Percentiles rank a stretch among this genome's conserved stretches.
Conservation (phyloP, 805 yeast genomes). For the Sungouiozyma ichnusensis region DNA sequence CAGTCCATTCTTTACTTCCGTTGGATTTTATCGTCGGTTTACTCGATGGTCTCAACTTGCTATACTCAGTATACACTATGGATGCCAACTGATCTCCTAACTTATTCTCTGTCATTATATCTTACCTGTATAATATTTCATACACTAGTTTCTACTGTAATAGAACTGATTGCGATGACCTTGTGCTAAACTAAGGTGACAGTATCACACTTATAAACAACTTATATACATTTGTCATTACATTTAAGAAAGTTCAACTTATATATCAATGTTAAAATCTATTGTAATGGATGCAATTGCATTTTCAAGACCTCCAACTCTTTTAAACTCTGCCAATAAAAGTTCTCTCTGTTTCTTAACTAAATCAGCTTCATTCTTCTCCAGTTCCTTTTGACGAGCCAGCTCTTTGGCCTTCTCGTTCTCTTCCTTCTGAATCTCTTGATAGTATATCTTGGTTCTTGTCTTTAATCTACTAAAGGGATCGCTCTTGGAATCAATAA, state of each 20-base stretch:
- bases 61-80: conserved; percentile 21
- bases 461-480: conserved; percentile 90
- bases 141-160: no score
- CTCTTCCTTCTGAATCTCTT: conserved; percentile 42
- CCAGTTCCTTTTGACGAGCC: conserved; percentile 37
- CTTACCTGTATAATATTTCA: no score
- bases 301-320: conserved; percentile 47
- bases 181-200: no score
- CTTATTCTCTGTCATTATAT: no score
- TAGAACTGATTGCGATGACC: no score
- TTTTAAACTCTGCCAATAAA: conserved; percentile 44
- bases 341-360: conserved; percentile 35
- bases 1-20: conserved; percentile 72
- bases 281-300: conserved; percentile 35
- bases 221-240: no score
- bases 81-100: conserved; percentile 15
- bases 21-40: conserved; percentile 55
- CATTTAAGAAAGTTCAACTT: no score
- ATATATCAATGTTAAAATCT: conserved; percentile 31
- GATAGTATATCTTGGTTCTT: conserved; percentile 71
- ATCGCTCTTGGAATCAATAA: conserved; percentile 40
- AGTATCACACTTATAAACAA: no score
- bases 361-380: conserved; percentile 33
- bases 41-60: conserved; percentile 31
- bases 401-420: conserved; percentile 49